phyloP scores from a whole-genome alignment of 352 stramenopile species.

The Halophytophthora polymorphica region DNA sequence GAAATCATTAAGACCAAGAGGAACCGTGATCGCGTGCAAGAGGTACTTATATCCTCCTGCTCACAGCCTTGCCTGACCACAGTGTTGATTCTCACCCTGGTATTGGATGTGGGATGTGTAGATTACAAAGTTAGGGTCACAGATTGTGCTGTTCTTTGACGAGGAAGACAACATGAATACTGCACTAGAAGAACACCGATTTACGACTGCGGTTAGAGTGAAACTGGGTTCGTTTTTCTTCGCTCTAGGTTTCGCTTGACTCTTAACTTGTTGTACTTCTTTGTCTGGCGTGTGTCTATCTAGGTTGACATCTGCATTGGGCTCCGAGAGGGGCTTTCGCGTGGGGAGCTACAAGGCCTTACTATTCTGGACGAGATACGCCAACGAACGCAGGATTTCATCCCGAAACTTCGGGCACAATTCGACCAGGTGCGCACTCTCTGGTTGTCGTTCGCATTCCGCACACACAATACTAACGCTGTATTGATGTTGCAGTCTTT shows the following conservation, averaged over 20 bases:
- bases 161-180: constrained; percentile 77
- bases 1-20: constrained; percentile 83
- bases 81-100: constrained; percentile 1
- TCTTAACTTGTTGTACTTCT: background rate
- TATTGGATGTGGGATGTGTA: constrained; percentile 6
- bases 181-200: constrained; percentile 54
- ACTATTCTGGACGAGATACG: constrained; percentile 59
- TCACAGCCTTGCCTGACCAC: background rate
- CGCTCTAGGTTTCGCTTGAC: background rate
- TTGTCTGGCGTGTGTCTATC: constrained; percentile 1
- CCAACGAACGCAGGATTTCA: constrained; percentile 69
- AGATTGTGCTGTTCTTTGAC: constrained; percentile 80
- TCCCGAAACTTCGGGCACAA: constrained; percentile 61
- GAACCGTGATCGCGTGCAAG: constrained; percentile 73
- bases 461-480: background rate
- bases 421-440: constrained; percentile 58
- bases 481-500: constrained; percentile 44
- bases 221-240: background rate
- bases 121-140: constrained; percentile 22
- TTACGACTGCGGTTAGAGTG: constrained; percentile 65
- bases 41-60: constrained; percentile 25
- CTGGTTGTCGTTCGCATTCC: background rate
- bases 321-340: constrained; percentile 47
- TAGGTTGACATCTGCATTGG: constrained; percentile 75
- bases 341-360: constrained; percentile 42